Evolutionary conservation across 2,329 filamentous ascomycete species (phyloP), one percentile per base, ranked within the genome.

Genomic region (Aspergillus jensenii): DNA sequence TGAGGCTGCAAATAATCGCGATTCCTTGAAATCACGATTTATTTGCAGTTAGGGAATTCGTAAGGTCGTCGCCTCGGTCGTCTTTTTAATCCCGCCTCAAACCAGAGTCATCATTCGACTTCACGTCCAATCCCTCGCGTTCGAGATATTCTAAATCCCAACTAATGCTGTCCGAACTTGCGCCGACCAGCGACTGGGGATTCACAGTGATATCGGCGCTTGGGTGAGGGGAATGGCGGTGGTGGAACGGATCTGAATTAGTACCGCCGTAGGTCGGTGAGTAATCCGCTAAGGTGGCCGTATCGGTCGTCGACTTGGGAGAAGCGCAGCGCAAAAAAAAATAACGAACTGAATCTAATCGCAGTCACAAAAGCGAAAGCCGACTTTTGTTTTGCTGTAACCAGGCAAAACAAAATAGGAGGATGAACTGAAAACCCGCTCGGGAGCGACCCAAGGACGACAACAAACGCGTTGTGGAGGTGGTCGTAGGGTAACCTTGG

Each of bases 121-220:
- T 48, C 59, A 59, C 59, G 62, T 56, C 52, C 53, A 40, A 50
- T 39, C 27, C 35, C 52, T 55, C 17, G 43, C 49, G 23, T 21
- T 40, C 12, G 23, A 49, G 4, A 11, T n/a, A 40, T 14, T n/a
- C 33, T 6, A 35, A 17, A 9, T 31, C 14, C 27, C 40, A 52
- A 6, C 9, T 31, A 14, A 35, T 7, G 21, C 17, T 5, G 35
- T 50, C 43, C 45, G 27, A 39, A 50, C n/a, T 31, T 55, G 60
- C 70, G 69, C 70, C 69, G 70, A 63, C 68, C 70, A 67, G 69
- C 70, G 70, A 72, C 67, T 58, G 62, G 47, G 58, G 44, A 61
- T 62, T 55, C 58, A 47, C 51, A 44, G 44, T 56, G 44, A 31
- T 43, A 44, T 37, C 37, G 14, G 31, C 19, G n/a, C 44, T 41